Percentiles rank a stretch among this genome's conserved stretches.
Evolutionary conservation across 768 basidiomycete genomes (phyloP).

Genomic region (Collybiopsis luxurians): DNA sequence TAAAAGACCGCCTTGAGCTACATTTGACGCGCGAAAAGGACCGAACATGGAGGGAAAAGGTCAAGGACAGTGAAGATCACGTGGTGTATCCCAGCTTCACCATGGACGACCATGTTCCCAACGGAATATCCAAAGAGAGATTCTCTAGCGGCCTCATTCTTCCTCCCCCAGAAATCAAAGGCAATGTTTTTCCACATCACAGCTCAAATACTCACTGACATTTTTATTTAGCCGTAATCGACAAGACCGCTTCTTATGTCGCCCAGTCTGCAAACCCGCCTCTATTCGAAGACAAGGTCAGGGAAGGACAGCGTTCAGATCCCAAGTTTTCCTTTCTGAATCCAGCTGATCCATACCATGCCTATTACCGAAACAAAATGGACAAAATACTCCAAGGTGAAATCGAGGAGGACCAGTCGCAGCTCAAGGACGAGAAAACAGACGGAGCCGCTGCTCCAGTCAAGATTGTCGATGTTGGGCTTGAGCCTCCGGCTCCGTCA

Average conservation of each 20-base stretch:
- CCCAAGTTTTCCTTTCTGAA: conserved; percentile 99
- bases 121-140: conserved; percentile 40
- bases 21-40: conserved; percentile 72
- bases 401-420: conserved; percentile 54
- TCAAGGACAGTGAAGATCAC: conserved; percentile 12
- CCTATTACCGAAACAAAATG: conserved; percentile 93
- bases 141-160: conserved; percentile 88
- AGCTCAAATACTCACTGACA: conserved; percentile 10
- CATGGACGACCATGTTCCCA: conserved; percentile 38
- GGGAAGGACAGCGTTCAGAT: conserved; percentile 93
- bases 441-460: conserved; percentile 34
- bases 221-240: conserved; percentile 73
- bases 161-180: conserved; percentile 94
- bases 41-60: conserved; percentile 66
- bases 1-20: conserved; percentile 73
- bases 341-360: conserved; percentile 96
- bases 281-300: conserved; percentile 95
- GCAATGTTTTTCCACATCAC: conserved; percentile 32
- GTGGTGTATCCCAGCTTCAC: conserved; percentile 17
- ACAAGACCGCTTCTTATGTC: conserved; percentile 89
- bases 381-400: conserved; percentile 80
- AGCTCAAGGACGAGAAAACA: conserved; percentile 43
- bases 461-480: conserved; percentile 53
- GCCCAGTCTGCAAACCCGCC: conserved; percentile 92
- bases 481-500: conserved; percentile 76